Evolutionary conservation across 2,329 filamentous ascomycete species (phyloP), one percentile per base, ranked within the genome.

Genomic region (Didymella pinodella): DNA sequence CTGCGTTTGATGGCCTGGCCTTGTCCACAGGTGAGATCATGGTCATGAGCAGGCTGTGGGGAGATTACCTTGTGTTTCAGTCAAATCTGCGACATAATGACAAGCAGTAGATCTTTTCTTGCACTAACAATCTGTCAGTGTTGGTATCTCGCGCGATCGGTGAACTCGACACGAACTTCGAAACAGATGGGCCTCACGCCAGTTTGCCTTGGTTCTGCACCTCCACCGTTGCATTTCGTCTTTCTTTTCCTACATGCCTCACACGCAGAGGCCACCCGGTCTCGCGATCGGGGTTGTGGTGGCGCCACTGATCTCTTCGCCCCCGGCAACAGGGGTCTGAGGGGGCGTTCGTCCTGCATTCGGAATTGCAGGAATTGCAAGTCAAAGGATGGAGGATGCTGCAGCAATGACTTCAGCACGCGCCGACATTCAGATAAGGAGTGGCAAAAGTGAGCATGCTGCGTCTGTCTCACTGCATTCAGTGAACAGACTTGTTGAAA

Each of bases 1-100:
- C 56, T 67, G 25, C 63, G 61, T 32, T 65, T 65, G 1, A 63
- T 26, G 0, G 62, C 62, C 18, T 64, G 62, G 14, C 58, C 52
- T 26, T 62, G 50, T 16, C 16, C 55, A 49, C 22, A 55, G 54
- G 2, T 50, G 31, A 14, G 54, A 51, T 6, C 10, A 38, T 25
- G 48, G 41, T 47, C 22, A n/a, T 14, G 26, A 26, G 14, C 26
- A 47, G 25, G 43, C 32, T 20, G n/a, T 31, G 6, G 22, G 22
- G n/a, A 20, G 18, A n/a, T 47, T 40, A 41, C 50, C 50, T 48
- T 58, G 56, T 54, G 56, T 58, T 40, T 50, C 56, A 45, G 50
- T 59, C 20, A 36, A 16, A 8, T 50, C 25, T 12, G 56, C 50
- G 22, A 34, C 45, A 43, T 59, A 50, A 32, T 36, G 50, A 34